These are phyloP conservation scores for Podosphaera leucotricha DNA, from an alignment of 2,329 filamentous ascomycete genomes.

Conservation along the genomic window DNA sequence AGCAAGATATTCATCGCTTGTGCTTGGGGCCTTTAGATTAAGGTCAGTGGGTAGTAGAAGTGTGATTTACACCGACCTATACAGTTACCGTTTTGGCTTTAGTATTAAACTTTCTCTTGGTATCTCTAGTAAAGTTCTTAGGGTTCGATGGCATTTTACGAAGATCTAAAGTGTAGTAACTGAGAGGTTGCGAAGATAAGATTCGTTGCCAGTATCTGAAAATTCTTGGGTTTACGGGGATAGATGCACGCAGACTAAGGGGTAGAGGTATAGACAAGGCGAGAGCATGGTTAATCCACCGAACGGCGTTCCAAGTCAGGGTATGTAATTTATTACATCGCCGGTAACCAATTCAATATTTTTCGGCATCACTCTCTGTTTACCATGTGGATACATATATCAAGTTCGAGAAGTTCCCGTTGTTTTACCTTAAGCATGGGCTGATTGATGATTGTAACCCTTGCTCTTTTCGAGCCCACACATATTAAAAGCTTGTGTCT, in stretches of 20 bases:
- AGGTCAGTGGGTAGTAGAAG: neutral
- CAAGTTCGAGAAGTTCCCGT: neutral
- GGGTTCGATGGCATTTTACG: neutral
- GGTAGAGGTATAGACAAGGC: neutral
- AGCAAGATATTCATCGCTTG: constrained; percentile 44
- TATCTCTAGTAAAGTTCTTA: neutral
- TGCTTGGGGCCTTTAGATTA: constrained; percentile 25
- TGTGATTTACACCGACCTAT: neutral
- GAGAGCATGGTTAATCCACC: neutral
- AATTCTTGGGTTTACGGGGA: neutral
- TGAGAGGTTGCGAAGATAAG: neutral
- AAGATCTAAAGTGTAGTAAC: neutral
- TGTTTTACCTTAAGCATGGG: neutral
- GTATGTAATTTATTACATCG: neutral
- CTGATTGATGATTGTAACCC: neutral
- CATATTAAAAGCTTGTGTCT: neutral
- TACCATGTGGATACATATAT: neutral
- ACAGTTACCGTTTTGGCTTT: neutral
- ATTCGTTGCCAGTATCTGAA: neutral
- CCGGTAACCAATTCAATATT: neutral
- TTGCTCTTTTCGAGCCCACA: neutral
- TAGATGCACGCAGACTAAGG: neutral
- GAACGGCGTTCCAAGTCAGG: neutral
- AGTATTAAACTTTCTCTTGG: neutral
- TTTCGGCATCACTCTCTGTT: neutral